These are phyloP conservation scores for Pseudocercospora fijiensis DNA, from an alignment of 2,329 filamentous ascomycete genomes.

Conservation along the genomic window DNA sequence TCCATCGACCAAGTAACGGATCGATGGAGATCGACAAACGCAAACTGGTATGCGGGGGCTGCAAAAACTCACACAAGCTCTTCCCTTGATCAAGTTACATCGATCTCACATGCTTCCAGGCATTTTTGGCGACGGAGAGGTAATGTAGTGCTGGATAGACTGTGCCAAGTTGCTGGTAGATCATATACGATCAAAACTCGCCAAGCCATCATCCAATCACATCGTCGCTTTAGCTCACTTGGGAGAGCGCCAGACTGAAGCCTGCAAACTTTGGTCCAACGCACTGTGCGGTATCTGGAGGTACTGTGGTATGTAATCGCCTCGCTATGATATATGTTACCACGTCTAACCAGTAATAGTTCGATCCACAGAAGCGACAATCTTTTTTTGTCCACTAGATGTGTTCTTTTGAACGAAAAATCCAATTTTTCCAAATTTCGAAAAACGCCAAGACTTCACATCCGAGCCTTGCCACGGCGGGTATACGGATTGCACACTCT, in stretches of 20 bases:
- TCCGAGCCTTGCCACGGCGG: too few relatives aligned
- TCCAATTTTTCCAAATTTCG: background rate
- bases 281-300: background rate
- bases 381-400: background rate
- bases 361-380: background rate
- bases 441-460: background rate
- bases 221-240: background rate
- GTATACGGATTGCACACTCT: too few relatives aligned
- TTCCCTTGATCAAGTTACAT: background rate
- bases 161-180: background rate
- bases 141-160: background rate
- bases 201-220: background rate
- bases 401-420: background rate
- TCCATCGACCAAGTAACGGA: background rate
- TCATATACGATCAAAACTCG: background rate
- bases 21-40: background rate
- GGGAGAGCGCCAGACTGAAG: background rate
- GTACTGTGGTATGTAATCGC: background rate
- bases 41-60: background rate
- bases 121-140: background rate
- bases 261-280: background rate
- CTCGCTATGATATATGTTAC: too few relatives aligned
- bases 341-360: background rate
- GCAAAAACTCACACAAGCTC: background rate
- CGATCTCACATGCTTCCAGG: background rate